Conservation (phyloP, 139 green algal genomes). For the Coelastrella sp. region DNA sequence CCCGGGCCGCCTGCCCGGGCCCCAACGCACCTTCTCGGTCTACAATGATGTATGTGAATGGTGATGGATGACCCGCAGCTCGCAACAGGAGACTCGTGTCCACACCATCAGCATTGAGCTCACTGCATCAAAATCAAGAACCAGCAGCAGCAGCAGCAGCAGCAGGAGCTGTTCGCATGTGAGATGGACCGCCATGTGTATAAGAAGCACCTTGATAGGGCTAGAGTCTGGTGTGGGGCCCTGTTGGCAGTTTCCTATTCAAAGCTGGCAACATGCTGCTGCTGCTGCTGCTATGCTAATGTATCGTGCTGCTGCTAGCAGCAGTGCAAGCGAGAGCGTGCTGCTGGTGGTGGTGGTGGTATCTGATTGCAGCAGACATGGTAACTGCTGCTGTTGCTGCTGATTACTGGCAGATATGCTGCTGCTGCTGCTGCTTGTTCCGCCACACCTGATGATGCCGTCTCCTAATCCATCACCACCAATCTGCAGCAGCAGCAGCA, state of each 20-base stretch:
- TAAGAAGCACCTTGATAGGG: too few relatives aligned
- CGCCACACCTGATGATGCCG: conserved; percentile 72
- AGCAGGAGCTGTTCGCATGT: background rate
- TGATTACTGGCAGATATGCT: background rate
- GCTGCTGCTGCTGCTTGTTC: background rate
- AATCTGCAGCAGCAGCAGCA: conserved; percentile 64
- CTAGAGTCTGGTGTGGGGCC: too few relatives aligned
- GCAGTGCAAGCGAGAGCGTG: too few relatives aligned
- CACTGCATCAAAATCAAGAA: conserved; percentile 54
- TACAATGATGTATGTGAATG: conserved; percentile 99
- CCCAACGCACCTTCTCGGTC: conserved; percentile 76
- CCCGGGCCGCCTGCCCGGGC: too few relatives aligned
- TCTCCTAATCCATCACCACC: conserved; percentile 87
- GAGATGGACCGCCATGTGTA: background rate
- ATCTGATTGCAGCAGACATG: too few relatives aligned
- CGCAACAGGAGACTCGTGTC: conserved; percentile 82
- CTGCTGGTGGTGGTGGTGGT: too few relatives aligned
- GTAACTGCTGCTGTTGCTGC: too few relatives aligned
- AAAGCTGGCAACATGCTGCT: background rate
- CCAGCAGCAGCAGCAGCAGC: conserved; percentile 44
- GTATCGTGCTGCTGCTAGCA: too few relatives aligned
- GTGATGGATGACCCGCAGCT: conserved; percentile 75
- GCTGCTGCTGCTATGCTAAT: background rate
- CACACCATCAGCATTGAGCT: conserved; percentile 92
- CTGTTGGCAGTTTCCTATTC: too few relatives aligned